These are phyloP conservation scores for Gossypium armourianum DNA, from an alignment of 441 rosid genomes.

Conservation along the genomic window DNA sequence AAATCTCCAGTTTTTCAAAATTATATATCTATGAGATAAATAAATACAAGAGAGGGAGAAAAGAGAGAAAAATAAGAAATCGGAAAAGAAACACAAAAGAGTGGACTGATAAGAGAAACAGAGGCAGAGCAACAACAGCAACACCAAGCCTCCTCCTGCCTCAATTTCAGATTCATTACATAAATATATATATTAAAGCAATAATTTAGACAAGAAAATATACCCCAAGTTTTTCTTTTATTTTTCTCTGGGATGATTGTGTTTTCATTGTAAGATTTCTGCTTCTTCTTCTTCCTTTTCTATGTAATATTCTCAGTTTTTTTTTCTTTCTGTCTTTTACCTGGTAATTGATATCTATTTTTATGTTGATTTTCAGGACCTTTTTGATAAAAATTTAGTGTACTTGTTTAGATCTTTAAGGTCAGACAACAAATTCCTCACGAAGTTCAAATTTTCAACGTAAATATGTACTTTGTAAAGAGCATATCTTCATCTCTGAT, in stretches of 20 bases:
- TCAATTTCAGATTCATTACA: not conserved
- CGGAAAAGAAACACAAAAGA: not conserved
- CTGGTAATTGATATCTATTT: conserved; percentile 6
- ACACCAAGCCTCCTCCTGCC: not conserved
- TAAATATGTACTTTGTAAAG: not conserved
- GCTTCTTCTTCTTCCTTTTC: not conserved
- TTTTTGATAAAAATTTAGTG: not conserved
- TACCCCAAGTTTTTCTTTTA: not conserved
- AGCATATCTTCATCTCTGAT: no score
- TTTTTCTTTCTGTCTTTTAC: not conserved
- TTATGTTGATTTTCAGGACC: conserved; percentile 8
- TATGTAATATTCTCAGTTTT: not conserved
- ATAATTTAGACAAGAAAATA: not conserved
- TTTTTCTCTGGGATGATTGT: conserved; percentile 11
- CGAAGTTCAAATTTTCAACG: not conserved
- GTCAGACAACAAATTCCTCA: conserved; percentile 9
- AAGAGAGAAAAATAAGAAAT: not conserved
- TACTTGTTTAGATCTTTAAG: conserved; percentile 25
- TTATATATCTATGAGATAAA: no score
- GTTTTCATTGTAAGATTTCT: conserved; percentile 20
- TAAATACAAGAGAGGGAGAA: not conserved
- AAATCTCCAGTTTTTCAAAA: not conserved
- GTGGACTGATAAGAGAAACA: not conserved
- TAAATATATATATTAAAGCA: not conserved
- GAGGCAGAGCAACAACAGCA: not conserved